Base-by-base conservation (phyloP, 208 protist genomes). In the Leishmania guyanensis region DNA sequence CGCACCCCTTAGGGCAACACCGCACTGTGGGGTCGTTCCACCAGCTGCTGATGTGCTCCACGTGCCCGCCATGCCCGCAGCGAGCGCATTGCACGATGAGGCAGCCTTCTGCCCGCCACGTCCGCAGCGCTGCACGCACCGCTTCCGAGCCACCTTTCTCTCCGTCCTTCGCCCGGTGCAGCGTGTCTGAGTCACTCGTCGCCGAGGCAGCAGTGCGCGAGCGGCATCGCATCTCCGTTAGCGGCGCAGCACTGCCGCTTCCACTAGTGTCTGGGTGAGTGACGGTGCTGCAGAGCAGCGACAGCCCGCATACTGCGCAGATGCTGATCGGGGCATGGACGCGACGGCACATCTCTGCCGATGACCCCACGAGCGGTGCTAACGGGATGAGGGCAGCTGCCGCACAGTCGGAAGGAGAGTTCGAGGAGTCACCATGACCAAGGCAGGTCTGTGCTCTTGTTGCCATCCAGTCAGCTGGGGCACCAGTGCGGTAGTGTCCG, bases 21-120 rank as follows among this genome's bases (percentile, higher is more conserved):
- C 70, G 75, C 71, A 95, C 90, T 29, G 69, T 90, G 22, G 84
- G 74, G 60, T 92, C 84, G n/a, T 83, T 76, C 91, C 93, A 96
- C 93, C 93, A 95, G 60, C 77, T 89, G 72, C 84, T 81, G 53
- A 96, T 90, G 76, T 96, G 93, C 60, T 89, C 87, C 43, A 93
- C 88, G 51, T 96, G 93, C 1, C 93, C 93, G 43, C 93, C 93
- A 77, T 96, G 93, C 2, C 93, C 93, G 78, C 93, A 96, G 48
- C 83, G 86, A 20, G 85, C 78, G 75, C 93, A 96, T 76, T 93
- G 91, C 17, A 96, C 79, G 22, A 92, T 81, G 12, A 96, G 74
- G 78, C 89, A 93, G 26, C 88, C 91, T 70, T 94, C 90, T 12
- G 71, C 72, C 43, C 85, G 64, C 20, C 60, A 71, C 10, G 54